Evolutionary conservation across 768 basidiomycete genomes (phyloP).

Genomic region (Calocera cornea): DNA sequence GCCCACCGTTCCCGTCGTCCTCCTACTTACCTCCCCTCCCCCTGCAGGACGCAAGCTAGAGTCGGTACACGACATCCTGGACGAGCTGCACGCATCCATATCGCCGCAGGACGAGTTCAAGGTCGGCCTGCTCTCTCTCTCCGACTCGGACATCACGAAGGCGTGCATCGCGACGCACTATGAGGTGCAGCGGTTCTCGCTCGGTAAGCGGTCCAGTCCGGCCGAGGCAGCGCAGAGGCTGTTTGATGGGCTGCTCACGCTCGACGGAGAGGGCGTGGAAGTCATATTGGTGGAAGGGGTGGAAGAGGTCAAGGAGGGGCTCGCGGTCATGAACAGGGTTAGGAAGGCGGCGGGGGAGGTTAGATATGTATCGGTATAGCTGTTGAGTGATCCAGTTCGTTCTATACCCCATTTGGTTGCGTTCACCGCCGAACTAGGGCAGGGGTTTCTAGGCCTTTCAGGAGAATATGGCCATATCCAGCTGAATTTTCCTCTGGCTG

Average conservation of each 20-base stretch:
- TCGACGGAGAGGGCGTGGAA: constrained; percentile 66
- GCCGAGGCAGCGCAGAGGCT: constrained; percentile 57
- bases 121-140: constrained; percentile 56
- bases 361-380: constrained; percentile 22
- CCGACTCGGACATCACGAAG: constrained; percentile 36
- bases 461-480: no score
- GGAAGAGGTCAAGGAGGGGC: constrained; percentile 62
- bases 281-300: constrained; percentile 78
- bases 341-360: constrained; percentile 70
- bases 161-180: constrained; percentile 18
- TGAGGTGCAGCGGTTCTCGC: constrained; percentile 14
- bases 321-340: constrained; percentile 91
- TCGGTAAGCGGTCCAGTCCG: constrained; percentile 17
- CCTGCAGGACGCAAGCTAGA: constrained; percentile 17
- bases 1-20: constrained; percentile 70
- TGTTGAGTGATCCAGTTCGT: no score
- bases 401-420: no score
- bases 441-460: no score
- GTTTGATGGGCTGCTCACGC: constrained; percentile 72
- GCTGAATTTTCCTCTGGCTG: no score
- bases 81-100: neutral
- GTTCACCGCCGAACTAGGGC: no score
- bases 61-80: neutral
- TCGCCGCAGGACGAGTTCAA: constrained; percentile 21
- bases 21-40: constrained; percentile 43